These are phyloP conservation scores for Rhizomucor miehei DNA, from an alignment of 371 early-diverging fungal genomes.

Conservation along the genomic window DNA sequence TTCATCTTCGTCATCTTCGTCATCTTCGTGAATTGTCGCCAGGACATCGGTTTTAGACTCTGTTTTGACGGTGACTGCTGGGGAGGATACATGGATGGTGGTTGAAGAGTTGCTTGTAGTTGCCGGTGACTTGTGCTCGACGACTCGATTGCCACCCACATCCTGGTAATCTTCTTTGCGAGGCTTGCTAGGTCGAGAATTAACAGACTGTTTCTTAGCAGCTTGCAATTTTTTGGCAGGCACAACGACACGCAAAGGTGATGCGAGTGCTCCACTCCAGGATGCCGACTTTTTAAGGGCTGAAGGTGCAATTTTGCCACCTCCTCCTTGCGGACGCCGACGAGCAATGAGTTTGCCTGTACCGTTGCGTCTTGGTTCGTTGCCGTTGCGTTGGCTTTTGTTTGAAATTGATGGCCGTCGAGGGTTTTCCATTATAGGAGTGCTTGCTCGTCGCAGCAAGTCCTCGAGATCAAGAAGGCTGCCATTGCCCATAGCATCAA, in stretches of 20 bases:
- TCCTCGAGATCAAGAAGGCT: conserved; percentile 30
- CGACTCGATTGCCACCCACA: conserved; percentile 9
- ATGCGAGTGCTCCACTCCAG: conserved; percentile 26
- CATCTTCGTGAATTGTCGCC: conserved; percentile 32
- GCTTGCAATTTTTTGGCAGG: conserved; percentile 9
- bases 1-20: conserved; percentile 62
- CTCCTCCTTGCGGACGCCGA: conserved; percentile 15
- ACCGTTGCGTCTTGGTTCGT: not conserved
- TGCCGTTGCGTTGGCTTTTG: not conserved
- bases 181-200: conserved; percentile 7
- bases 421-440: conserved; percentile 17
- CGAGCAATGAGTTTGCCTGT: conserved; percentile 11
- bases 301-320: conserved; percentile 25
- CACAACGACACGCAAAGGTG: conserved; percentile 13
- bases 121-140: conserved; percentile 14
- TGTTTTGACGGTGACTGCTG: not conserved
- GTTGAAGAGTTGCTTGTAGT: not conserved
- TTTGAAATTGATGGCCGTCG: not conserved
- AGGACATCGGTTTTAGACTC: conserved; percentile 6
- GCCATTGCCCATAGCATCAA: conserved; percentile 37
- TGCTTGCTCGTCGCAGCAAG: conserved; percentile 32
- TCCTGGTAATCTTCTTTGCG: conserved; percentile 3
- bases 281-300: conserved; percentile 27
- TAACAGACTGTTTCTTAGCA: conserved; percentile 5
- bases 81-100: not conserved